A percentile compares a stretch with the other conserved stretches of the same genome.
Evolutionary conservation across 208 protist species (phyloP).

Genomic region (Wallacemonas sp.): DNA sequence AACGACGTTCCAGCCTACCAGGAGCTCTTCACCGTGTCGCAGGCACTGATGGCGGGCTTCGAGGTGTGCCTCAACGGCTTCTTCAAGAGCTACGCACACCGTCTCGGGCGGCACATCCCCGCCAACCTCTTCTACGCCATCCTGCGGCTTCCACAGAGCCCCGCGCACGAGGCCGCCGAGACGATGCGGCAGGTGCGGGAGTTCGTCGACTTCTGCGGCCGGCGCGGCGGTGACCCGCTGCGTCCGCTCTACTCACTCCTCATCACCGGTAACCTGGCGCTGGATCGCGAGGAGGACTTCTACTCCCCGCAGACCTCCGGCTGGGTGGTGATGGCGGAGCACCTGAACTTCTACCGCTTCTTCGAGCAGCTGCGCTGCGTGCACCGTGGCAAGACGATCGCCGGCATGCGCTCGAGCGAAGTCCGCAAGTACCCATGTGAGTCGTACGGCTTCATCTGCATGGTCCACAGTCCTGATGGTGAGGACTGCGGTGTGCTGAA

Average conservation of each 20-base stretch:
- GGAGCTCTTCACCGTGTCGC: constrained; percentile 96
- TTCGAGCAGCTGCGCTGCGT: constrained; percentile 98
- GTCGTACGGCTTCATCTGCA: constrained; percentile 99
- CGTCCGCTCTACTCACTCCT: constrained; percentile 65
- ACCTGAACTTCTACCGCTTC: constrained; percentile 99
- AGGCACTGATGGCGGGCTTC: constrained; percentile 89
- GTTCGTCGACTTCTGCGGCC: constrained; percentile 46
- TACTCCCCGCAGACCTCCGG: constrained; percentile 91
- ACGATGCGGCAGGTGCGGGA: constrained; percentile 57
- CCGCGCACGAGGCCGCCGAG: constrained; percentile 24
- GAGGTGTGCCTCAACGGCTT: constrained; percentile 85
- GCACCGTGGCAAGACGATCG: constrained; percentile 98
- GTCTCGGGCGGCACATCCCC: constrained; percentile 53
- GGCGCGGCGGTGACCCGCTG: constrained; percentile 44
- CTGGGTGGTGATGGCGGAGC: constrained; percentile 98
- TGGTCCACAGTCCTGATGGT: constrained; percentile 99
- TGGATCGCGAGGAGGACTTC: constrained; percentile 86
- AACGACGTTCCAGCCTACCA: constrained; percentile 96
- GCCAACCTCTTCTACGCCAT: constrained; percentile 52
- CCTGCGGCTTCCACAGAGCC: constrained; percentile 13
- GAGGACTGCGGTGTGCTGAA: constrained; percentile 99
- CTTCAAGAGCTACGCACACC: constrained; percentile 44
- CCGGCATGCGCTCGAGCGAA: constrained; percentile 97
- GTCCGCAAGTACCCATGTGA: constrained; percentile 99
- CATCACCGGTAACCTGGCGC: constrained; percentile 72